Base-by-base conservation (phyloP, 441 rosid species). In the Jatropha multifida region DNA sequence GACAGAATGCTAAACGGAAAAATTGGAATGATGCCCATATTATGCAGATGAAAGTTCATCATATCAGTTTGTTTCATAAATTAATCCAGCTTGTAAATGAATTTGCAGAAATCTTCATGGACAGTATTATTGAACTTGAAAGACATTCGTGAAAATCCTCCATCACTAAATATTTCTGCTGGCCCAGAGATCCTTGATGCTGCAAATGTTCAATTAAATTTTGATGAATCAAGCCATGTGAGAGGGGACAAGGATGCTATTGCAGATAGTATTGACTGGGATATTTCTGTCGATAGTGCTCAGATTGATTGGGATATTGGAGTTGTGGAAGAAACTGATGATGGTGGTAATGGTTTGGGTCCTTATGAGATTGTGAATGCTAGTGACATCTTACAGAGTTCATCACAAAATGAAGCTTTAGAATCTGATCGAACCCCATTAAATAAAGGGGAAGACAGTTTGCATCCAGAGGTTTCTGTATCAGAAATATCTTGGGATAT, bases 261-360 rank as follows among this genome's bases (percentile, higher is more conserved):
- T 69, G 81, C 88, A 42, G 90, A 88, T 78, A 79, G 75, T 82
- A 89, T 93, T 79, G 98, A 94, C 81, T 93, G 99, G 99, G 97
- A 94, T 82, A 92, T 96, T 71, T 85, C 97, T 32, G 94, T 92
- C 76, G 97, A 91, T 75, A 83, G 81, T 60, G 76, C 90, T 72
- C 90, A 90, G 77, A 96, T 96, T 83, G 96, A 94, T 85, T 92
- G 99, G 99, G 99, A 94, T 83, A 90, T 94, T 80, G 92, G 94
- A 71, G 82, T 87, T 77, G 81, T 86, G 76, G 99, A 91, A 84
- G 98, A 91, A 84, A 85, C 88, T 68, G 94, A 90, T 71, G 90
- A 89, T 75, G 52, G 76, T 76, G 89, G 93, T 68, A 88, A 94
- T 81, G 99, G 93, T 77, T 81, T 96, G 80, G 98, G 97, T 71